A percentile compares a stretch with the other conserved stretches of the same genome.
Conservation (phyloP, 1,284 basidiomycete genomes). For the Termitomyces sp. region DNA sequence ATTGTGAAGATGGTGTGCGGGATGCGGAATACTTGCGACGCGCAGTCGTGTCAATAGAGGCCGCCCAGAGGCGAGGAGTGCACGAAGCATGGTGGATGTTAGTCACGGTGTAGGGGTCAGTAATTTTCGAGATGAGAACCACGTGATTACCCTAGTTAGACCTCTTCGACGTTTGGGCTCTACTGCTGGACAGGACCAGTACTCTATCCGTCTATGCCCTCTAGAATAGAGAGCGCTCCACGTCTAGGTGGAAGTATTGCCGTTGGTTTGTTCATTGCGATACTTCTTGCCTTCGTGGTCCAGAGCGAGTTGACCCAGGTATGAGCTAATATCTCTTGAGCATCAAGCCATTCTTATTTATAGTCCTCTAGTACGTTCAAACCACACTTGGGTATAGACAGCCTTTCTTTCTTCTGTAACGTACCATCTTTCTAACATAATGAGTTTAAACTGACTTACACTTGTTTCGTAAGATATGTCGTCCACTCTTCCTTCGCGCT, state of each 20-base stretch:
- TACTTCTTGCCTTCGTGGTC: constrained; percentile 57
- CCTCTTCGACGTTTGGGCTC: too few species aligned
- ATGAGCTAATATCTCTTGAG: constrained; percentile 13
- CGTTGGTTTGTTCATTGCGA: constrained; percentile 46
- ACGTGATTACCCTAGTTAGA: too few species aligned
- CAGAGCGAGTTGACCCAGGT: constrained; percentile 74
- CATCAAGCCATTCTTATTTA: constrained; percentile 3
- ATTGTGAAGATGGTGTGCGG: constrained; percentile 25
- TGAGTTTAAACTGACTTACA: background rate
- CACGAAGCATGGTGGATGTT: constrained; percentile 48
- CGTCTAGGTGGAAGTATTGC: constrained; percentile 36
- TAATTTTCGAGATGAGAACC: background rate
- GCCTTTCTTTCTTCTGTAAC: constrained; percentile 76
- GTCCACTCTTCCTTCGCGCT: constrained; percentile 69
- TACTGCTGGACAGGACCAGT: constrained; percentile 9
- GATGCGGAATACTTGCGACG: constrained; percentile 30
- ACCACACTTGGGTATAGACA: constrained; percentile 63
- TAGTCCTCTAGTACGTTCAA: constrained; percentile 62
- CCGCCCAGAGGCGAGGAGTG: constrained; percentile 55
- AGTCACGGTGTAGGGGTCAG: background rate
- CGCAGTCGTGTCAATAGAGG: constrained; percentile 53
- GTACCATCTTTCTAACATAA: background rate
- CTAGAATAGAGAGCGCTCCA: constrained; percentile 21
- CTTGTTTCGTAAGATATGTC: constrained; percentile 49
- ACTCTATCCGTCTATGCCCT: constrained; percentile 19